These are phyloP conservation scores for Mortierella sp. DNA, from an alignment of 371 early-diverging fungal genomes.

Conservation along the genomic window DNA sequence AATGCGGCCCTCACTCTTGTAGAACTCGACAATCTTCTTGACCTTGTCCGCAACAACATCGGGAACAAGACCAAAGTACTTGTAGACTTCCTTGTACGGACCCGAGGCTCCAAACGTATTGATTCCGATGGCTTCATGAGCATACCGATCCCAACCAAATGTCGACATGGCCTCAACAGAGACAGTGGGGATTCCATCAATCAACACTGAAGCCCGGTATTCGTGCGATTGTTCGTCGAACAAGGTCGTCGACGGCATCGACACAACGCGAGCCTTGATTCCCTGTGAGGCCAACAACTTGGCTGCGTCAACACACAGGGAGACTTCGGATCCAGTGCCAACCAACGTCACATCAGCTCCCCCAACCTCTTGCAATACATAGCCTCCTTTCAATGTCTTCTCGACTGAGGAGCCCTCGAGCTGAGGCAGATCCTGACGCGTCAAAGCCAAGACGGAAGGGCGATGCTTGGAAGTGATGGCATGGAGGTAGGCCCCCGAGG, in stretches of 20 bases:
- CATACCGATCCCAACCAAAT: conserved; percentile 96
- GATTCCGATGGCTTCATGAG: conserved; percentile 93
- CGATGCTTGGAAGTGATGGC: conserved; percentile 78
- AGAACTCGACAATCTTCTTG: conserved; percentile 79
- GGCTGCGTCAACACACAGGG: conserved; percentile 88
- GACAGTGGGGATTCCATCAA: conserved; percentile 81
- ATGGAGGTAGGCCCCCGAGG: conserved; percentile 88
- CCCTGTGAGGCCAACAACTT: conserved; percentile 69
- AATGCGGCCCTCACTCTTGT: conserved; percentile 60
- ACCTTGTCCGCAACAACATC: conserved; percentile 84
- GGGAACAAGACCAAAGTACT: conserved; percentile 85
- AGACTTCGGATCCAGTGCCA: conserved; percentile 97
- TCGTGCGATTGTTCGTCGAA: conserved; percentile 93
- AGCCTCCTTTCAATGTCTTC: conserved; percentile 81
- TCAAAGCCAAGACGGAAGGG: conserved; percentile 92
- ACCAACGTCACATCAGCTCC: conserved; percentile 78
- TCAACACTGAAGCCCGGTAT: conserved; percentile 89
- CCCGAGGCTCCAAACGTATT: conserved; percentile 95
- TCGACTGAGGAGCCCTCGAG: conserved; percentile 88
- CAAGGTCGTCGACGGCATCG: conserved; percentile 96
- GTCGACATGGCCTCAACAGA: conserved; percentile 95
- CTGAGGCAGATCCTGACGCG: conserved; percentile 97
- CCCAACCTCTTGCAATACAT: conserved; percentile 77
- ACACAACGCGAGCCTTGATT: conserved; percentile 88
- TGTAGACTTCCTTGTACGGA: conserved; percentile 82